These are phyloP conservation scores for Domatiomyces globalis DNA, from an alignment of 2,329 filamentous ascomycete genomes.

Conservation along the genomic window DNA sequence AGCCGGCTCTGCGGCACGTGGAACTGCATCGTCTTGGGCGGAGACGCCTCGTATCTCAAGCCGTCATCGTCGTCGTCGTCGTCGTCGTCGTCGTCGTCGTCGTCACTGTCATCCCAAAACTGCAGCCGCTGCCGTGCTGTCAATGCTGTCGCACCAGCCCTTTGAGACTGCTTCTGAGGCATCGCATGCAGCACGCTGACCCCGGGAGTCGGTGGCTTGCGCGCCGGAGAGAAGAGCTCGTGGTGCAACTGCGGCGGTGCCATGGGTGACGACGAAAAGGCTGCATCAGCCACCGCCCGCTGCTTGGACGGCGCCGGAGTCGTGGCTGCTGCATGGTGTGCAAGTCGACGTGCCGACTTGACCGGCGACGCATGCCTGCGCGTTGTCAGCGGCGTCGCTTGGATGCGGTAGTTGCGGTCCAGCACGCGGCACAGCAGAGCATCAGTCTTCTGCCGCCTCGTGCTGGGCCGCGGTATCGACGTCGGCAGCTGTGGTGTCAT, in stretches of 20 bases:
- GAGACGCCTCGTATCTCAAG: constrained; percentile 56
- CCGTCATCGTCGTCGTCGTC: constrained; percentile 45
- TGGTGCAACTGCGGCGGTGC: constrained; percentile 63
- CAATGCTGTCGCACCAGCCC: constrained; percentile 10
- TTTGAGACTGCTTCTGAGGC: constrained; percentile 35
- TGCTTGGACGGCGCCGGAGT: constrained; percentile 20
- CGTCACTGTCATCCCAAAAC: constrained; percentile 59
- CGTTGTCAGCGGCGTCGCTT: constrained; percentile 62
- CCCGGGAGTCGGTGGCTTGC: constrained; percentile 45
- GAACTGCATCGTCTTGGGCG: constrained; percentile 58
- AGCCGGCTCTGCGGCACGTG: constrained; percentile 37
- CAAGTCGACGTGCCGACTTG: constrained; percentile 10
- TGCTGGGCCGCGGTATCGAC: constrained; percentile 29
- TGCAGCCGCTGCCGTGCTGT: constrained; percentile 32
- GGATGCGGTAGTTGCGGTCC: constrained; percentile 88
- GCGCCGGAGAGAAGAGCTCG: constrained; percentile 64
- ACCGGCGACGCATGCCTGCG: background rate
- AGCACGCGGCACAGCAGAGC: constrained; percentile 80
- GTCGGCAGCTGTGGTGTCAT: constrained; percentile 45
- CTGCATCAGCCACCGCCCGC: constrained; percentile 19
- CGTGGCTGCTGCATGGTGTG: constrained; percentile 7
- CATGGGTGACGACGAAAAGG: constrained; percentile 56
- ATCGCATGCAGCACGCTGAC: constrained; percentile 61
- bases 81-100: constrained; percentile 44
- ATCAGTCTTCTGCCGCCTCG: constrained; percentile 38